Base-by-base conservation (phyloP, 2,329 filamentous ascomycete species). In the Ophiostoma sp. region DNA sequence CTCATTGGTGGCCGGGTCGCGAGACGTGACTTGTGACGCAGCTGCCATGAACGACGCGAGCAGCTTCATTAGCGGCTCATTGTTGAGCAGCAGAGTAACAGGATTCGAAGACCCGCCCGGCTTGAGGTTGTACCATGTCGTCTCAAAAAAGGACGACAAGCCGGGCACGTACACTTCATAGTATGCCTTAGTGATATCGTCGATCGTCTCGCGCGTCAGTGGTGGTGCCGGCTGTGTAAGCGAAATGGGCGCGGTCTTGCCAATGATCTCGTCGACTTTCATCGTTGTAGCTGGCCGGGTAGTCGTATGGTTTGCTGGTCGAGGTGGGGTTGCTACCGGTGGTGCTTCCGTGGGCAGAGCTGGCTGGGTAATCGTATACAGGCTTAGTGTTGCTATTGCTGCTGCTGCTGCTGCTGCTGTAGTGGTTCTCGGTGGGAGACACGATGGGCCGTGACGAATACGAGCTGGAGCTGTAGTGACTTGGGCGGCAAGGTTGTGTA, bases 81-180 rank as follows among this genome's bases (percentile, higher is more conserved):
- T 82, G 67, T 81, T 79, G 70, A 81, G 81, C 70, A 87, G 80
- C n/a, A 82, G 77, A 76, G 79, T 81, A 54, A 80, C 77, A 68
- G 81, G 78, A 71, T 81, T 79, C 20, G 77, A 71, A 17, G 78
- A 72, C 52, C 83, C 83, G 66, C 77, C 77, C 67, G 81, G 78
- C 69, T 79, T 79, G 48, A 83, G 81, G 72, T 82, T 86, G 80
- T 92, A 97, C 94, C 94, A 98, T 36, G 84, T 85, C 7, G 92
- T 91, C 78, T 97, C 94, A 73, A 96, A 86, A 73, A 95, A 89
- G 67, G 86, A 85, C 78, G 92, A 89, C 66, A 95, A 85, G 8
- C 88, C 90, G 1, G 85, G 86, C 4, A 75, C 90, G 78, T 95
- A 96, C 73, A 93, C 89, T 74, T 90, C 89, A 75, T 87, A 85